Evolutionary conservation across 495 filamentous ascomycete species (phyloP), one percentile per base, ranked within the genome.

Genomic region (Penicillium waksmanii): DNA sequence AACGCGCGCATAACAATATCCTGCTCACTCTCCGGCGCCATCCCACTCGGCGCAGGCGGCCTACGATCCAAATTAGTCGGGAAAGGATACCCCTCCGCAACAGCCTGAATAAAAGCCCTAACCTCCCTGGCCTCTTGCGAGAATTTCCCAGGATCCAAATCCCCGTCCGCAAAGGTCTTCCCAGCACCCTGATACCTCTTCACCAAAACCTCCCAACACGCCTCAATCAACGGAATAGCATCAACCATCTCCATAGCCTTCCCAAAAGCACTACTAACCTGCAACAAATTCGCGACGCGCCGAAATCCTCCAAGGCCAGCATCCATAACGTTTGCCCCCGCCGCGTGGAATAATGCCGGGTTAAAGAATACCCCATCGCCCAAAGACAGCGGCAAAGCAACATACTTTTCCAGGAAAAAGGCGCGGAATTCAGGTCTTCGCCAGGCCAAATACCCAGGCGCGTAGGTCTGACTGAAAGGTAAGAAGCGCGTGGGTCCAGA

Each of bases 331-430:
- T 86, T 86, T 51, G 74, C 73, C 0, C 83, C 83, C 0, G 84
- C 84, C 0, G 82, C 83, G 65, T 86, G 82, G 55, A 84, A 82
- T 7, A 85, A 67, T 18, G 81, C 83, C 1, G 83, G 82, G 51
- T 80, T 83, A 56, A 86, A 86, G 53, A 84, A 85, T 2, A 85
- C 42, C 12, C 78, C 83, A 56, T 86, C 82, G 1, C 84, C 82
- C 15, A 75, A 56, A 9, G 55, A 49, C 63, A 85, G 52, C 19
- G 83, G 78, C 7, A 83, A 51, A 19, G 73, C 64, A 17, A 84
- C 76, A 53, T 78, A 82, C 7, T 74, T 64, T 53, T 68, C 66
- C 34, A 76, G 58, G 63, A 86, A 85, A 53, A 72, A 84, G 1
- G 72, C 64, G 3, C 67, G 62, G 66, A 85, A 84, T 19, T 79